Conservation (phyloP, 2,329 filamentous ascomycete species). For the Graphilbum sp. region DNA sequence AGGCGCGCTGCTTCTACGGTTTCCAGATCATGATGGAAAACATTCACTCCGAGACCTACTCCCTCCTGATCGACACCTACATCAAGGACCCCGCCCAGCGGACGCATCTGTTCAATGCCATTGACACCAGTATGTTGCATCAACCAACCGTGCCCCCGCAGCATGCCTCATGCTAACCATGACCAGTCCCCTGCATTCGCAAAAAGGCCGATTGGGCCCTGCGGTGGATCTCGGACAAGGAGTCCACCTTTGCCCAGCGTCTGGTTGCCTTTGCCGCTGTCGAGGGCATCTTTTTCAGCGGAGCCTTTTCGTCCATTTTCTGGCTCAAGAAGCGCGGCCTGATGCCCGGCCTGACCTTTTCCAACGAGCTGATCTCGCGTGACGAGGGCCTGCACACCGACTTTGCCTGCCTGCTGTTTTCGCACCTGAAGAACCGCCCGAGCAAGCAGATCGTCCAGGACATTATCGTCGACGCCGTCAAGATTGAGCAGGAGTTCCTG, state of each 20-base stretch:
- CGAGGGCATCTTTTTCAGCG: slow-evolving; percentile 99
- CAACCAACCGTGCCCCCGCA: no score
- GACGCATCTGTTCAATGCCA: slow-evolving; percentile 91
- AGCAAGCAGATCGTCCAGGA: slow-evolving; percentile 63
- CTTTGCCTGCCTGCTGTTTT: slow-evolving; percentile 94
- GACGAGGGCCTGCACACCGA: slow-evolving; percentile 99
- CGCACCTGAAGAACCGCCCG: slow-evolving; percentile 87
- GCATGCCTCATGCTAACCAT: slow-evolving; percentile 36
- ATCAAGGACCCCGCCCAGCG: slow-evolving; percentile 95
- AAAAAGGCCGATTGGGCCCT: slow-evolving; percentile 99
- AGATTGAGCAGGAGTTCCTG: slow-evolving; percentile 94
- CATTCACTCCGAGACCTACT: slow-evolving; percentile 99
- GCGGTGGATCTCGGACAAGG: slow-evolving; percentile 81
- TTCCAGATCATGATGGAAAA: slow-evolving; percentile 99
- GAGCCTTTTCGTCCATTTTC: slow-evolving; percentile 97
- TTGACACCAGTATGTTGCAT: slow-evolving; percentile 69
- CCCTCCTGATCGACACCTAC: slow-evolving; percentile 95
- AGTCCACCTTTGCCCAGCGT: slow-evolving; percentile 89
- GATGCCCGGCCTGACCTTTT: slow-evolving; percentile 97
- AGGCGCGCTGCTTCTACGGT: slow-evolving; percentile 98
- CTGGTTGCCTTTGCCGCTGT: slow-evolving; percentile 94
- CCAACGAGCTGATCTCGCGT: slow-evolving; percentile 98
- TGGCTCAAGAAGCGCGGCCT: slow-evolving; percentile 99
- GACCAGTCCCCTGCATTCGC: slow-evolving; percentile 87
- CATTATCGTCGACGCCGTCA: slow-evolving; percentile 88